Evolutionary conservation across 208 protist genomes (phyloP), one percentile per base, ranked within the genome.

Genomic region (Lotmaria passim): DNA sequence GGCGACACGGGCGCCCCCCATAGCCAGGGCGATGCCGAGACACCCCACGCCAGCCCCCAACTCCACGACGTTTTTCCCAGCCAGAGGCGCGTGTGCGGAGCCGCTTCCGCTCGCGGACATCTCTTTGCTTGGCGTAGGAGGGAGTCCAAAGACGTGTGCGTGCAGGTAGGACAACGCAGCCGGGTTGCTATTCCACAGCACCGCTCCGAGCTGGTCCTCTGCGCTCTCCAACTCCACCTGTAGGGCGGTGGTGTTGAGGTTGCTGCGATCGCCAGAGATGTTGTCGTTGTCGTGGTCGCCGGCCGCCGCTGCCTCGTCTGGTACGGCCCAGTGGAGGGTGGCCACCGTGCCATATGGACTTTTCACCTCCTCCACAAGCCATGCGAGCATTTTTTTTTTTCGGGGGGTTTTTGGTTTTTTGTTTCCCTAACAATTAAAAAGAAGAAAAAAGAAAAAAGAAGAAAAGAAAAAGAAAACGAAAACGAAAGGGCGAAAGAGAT

Each of bases 151-250:
- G 68, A 94, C 71, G 58, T 88, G 83, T 0, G 73, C 30, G 55
- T 93, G 83, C 23, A 96, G 73, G 68, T 95, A 81, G 15, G 57
- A 17, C 23, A 95, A 72, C 3, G 88, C 87, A 24, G 83, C 82
- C 15, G 55, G 80, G 69, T 96, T 96, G 79, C 89, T 94, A 69
- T 96, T 96, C 90, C 92, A 96, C 56, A 96, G 71, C 30, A 96
- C 92, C 0, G 92, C 81, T 21, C 92, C 92, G 21, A 96, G 85
- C 64, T 93, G 89, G 53, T 94, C 92, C 65, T 93, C 87, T 2
- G 92, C 87, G 34, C 69, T 79, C 59, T 93, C 87, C 62, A 96
- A 67, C 51, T 76, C 68, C 39, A 77, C 66, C 62, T 86, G 71
- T 56, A 86, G 50, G 21, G 23, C 71, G 1, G 58, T 75, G 11